Evolutionary conservation across 2,329 filamentous ascomycete species (phyloP), one percentile per base, ranked within the genome.

Genomic region (Aspergillus udagawae): DNA sequence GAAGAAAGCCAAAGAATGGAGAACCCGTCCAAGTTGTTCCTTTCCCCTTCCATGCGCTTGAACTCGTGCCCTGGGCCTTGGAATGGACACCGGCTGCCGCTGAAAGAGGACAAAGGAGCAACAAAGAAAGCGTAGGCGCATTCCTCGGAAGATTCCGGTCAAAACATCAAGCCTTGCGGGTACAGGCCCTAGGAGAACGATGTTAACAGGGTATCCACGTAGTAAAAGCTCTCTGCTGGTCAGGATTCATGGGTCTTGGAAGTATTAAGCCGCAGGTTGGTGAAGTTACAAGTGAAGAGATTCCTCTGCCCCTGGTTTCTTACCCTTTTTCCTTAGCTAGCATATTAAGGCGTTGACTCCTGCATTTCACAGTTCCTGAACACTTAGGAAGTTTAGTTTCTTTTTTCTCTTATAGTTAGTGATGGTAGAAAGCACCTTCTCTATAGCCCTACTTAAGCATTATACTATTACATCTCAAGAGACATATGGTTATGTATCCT

Each of bases 81-180:
- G 32, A 38, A 38, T 38, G 44, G 44, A 12, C 10, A 23, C 44
- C 21, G 20, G 23, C 44, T n/a, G 44, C 21, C 1, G 23, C 23
- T 23, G 10, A 38, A 38, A 38, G 32, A 38, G 32, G 5, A 38
- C 32, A 17, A 32, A 38, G 14, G 45, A 54, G 60, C 57, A 50
- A 60, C 60, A 60, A 58, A 61, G 56, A 59, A 53, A 55, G 47
- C 28, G 51, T 53, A 57, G 35, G 52, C 44, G 25, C 65, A 67
- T 67, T 67, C 65, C 59, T 58, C 55, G 63, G 51, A 23, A 47
- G 60, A 59, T 59, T 59, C 48, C 55, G 51, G 12, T 25, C 48
- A 45, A 42, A 23, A 50, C n/a, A 28, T 3, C 21, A 10, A 23
- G 21, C 3, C 44, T 47, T 21, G 23, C 44, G 25, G 20, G 32